Base-by-base conservation (phyloP, 2,329 filamentous ascomycete genomes). In the Phialophora verrucosa region DNA sequence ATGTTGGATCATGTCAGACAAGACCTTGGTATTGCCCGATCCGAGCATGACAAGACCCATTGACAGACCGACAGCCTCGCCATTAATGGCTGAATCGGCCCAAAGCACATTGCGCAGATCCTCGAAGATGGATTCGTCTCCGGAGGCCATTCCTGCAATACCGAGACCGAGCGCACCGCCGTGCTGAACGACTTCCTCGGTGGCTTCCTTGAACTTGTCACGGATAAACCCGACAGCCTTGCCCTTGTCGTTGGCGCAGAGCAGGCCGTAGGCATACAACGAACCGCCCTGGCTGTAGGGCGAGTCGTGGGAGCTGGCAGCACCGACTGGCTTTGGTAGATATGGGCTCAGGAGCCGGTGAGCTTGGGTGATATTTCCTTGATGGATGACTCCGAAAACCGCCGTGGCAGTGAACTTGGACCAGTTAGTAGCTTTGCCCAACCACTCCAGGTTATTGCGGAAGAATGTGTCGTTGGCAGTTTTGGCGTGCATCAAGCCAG, bases 21-120 rank as follows among this genome's bases (percentile, higher is more conserved):
- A 82, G 8, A 93, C 93, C 77, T 91, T 93, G 76, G 93, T 90
- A 77, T 97, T 97, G 68, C 94, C 95, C n/a, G 94, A 97, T 63
- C 95, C 95, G 63, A 99, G 83, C 95, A 98, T 99, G 77, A 99
- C 93, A 55, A 99, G 86, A 78, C 95, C 95, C 92, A 99, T 98
- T 12, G 94, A 86, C 65, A 99, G 85, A 74, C 95, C 95, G 56
- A 98, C 93, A 53, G 95, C 95, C 81, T 99, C 95, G 74, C 95
- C 95, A 71, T 97, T 98, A 74, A 99, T 88, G 5, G 95, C 95
- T 6, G 93, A 98, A 78, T 99, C 95, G 5, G 91, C 90, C 80
- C 94, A 97, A 2, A 99, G 85, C 32, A 97, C 91, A 23, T 86
- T 88, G 78, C 92, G 94, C 66, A 99, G 89, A 72, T 92, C 93